Base-by-base conservation (phyloP, 805 yeast species). In the Candida succiphila region DNA sequence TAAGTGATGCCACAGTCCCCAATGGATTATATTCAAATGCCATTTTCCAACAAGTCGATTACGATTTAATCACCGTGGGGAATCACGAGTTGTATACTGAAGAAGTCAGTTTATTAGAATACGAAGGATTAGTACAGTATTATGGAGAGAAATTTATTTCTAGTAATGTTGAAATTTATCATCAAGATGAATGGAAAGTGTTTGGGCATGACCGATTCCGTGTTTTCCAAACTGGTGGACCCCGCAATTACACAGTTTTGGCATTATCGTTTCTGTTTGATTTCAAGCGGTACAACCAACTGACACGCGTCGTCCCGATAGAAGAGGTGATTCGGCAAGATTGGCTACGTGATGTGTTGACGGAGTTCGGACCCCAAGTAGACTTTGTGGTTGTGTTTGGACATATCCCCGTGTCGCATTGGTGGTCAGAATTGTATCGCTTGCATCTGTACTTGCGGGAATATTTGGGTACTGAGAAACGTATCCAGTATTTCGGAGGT, bases 401-500 rank as follows among this genome's bases (percentile, higher is more conserved):
- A 1, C 96, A 88, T 56, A 56, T 83, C 14, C 96, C 96, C 1
- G 72, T 77, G 42, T 60, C 38, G 20, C 75, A 72, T 35, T 54
- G 56, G 23, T 76, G 78, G 78, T 43, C 49, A 3, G 87, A 80
- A 48, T 49, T 73, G 40, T 56, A 56, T 37, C 37, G 55, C 3
- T 51, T 78, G 27, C 76, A 77, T 42, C 29, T 48, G 0, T 54
- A 52, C 5, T 54, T 89, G 19, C 69, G 96, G 38, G 38, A 51
- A 18, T 59, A 56, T 19, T 81, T 72, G 45, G n/a, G n/a, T n/a
- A 89, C 94, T 5, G 51, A 65, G 21, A 65, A 69, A 0, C 61
- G 75, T 1, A 81, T 89, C 34, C 95, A 86, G 52, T 84, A 81
- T 45, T 79, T 89, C 56, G 97, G 96, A 2, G 97, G 96, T 1